Evolutionary conservation across 352 stramenopile species (phyloP).

Genomic region (Globisporangium nodosum): DNA sequence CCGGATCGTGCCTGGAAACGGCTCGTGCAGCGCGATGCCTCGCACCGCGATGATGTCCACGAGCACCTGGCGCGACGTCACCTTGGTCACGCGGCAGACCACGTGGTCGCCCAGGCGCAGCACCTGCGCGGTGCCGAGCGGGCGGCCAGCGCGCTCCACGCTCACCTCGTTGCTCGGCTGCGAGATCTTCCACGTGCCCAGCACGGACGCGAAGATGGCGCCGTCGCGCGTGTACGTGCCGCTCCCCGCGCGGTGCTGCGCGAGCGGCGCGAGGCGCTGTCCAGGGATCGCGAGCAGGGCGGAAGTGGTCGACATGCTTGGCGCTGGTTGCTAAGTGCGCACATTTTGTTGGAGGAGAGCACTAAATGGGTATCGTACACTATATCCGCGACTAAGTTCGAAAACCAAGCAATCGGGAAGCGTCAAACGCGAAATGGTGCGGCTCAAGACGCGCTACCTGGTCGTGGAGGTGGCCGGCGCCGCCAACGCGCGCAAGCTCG

Average conservation of each 20-base stretch:
- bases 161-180: slow-evolving; percentile 27
- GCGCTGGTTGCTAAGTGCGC: background rate
- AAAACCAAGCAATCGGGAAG: background rate
- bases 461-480: slow-evolving; percentile 43
- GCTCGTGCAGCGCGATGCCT: slow-evolving; percentile 68
- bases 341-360: background rate
- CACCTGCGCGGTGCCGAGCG: slow-evolving; percentile 65
- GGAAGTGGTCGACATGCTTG: slow-evolving; percentile 19
- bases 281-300: slow-evolving; percentile 38
- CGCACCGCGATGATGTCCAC: slow-evolving; percentile 73
- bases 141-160: slow-evolving; percentile 43
- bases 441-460: slow-evolving; percentile 74
- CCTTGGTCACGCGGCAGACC: slow-evolving; percentile 59
- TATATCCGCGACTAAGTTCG: no score
- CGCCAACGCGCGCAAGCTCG: slow-evolving; percentile 32
- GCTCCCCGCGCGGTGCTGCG: slow-evolving; percentile 31
- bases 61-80: slow-evolving; percentile 67
- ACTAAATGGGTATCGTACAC: background rate
- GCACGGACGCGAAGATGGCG: slow-evolving; percentile 67
- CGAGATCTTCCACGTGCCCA: slow-evolving; percentile 35
- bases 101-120: slow-evolving; percentile 61
- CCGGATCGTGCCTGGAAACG: slow-evolving; percentile 73
- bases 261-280: slow-evolving; percentile 38
- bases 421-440: slow-evolving; percentile 37
- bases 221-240: slow-evolving; percentile 58